Conservation (phyloP, 2,329 filamentous ascomycete species). For the Colletotrichum sp. region DNA sequence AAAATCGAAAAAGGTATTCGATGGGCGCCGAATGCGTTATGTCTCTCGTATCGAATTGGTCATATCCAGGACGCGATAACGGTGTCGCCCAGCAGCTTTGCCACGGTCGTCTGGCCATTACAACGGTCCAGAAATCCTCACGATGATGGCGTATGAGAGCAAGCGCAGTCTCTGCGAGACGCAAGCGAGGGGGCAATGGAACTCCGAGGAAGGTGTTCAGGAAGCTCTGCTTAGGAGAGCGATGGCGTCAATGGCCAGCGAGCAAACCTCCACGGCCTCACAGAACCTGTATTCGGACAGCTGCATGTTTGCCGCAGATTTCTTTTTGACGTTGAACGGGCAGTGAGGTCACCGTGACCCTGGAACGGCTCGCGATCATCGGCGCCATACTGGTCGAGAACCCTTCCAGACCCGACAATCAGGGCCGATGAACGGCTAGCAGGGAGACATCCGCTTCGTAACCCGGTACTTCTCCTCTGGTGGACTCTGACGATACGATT, state of each 20-base stretch:
- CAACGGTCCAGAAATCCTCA: not conserved
- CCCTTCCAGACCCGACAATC: slow-evolving; percentile 2
- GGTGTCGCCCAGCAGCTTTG: not conserved
- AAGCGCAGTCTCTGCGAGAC: not conserved
- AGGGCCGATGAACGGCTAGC: not conserved
- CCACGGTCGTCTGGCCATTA: not conserved
- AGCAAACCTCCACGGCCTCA: not conserved
- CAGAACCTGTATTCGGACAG: not conserved
- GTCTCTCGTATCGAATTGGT: not conserved
- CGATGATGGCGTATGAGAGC: not conserved
- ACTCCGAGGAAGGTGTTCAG: not conserved
- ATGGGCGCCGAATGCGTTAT: not conserved
- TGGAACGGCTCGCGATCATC: not conserved
- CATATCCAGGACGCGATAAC: not conserved
- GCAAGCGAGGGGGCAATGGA: not conserved
- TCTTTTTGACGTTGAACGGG: not conserved
- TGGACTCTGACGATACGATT: not conserved
- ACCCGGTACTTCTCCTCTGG: not conserved
- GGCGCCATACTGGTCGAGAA: not conserved
- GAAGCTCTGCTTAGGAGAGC: not conserved
- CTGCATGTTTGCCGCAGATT: not conserved
- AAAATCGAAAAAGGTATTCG: not conserved
- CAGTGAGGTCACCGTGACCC: not conserved
- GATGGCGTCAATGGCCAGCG: not conserved
- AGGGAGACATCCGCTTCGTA: not conserved